Percentiles rank a stretch among this genome's conserved stretches.
phyloP scores from a whole-genome alignment of 192 early-diverging fungal species.

The Chytriomyces hyalinus region DNA sequence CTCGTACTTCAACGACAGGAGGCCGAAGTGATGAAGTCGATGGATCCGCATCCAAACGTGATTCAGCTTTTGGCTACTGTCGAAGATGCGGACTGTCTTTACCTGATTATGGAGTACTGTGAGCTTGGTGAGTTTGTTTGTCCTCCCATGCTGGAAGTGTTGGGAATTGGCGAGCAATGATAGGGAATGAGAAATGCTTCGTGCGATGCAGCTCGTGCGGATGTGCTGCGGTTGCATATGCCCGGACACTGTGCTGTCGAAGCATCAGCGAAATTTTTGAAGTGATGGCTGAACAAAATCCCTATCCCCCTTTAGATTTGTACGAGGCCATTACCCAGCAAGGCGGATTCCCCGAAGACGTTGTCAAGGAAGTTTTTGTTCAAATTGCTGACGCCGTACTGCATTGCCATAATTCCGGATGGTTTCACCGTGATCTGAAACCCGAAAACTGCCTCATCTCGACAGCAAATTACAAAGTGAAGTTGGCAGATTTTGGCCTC shows the following conservation, averaged over 20 bases:
- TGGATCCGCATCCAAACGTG: conserved; percentile 38
- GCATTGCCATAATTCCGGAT: conserved; percentile 75
- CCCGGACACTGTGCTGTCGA: too few relatives aligned
- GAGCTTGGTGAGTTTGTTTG: conserved; percentile 27
- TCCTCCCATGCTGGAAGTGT: too few relatives aligned
- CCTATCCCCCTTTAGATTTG: conserved; percentile 15
- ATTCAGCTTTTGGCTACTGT: conserved; percentile 38
- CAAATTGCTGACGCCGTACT: conserved; percentile 81
- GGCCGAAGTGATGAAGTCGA: conserved; percentile 34
- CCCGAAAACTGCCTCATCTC: conserved; percentile 83
- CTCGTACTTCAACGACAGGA: conserved; percentile 42
- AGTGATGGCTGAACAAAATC: too few relatives aligned
- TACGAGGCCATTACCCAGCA: conserved; percentile 47
- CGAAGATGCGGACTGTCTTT: conserved; percentile 40
- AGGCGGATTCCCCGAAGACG: conserved; percentile 44
- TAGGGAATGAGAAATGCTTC: too few relatives aligned
- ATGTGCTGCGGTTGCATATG: not conserved
- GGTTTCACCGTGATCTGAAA: conserved; percentile 94
- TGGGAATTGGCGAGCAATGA: too few relatives aligned
- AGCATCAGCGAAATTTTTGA: too few relatives aligned
- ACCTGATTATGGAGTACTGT: conserved; percentile 47
- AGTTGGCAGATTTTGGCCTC: conserved; percentile 93
- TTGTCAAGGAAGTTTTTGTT: conserved; percentile 63
- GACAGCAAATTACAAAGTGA: conserved; percentile 59
- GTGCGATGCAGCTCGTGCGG: too few relatives aligned